These are phyloP conservation scores for Neurospora sp. DNA, from an alignment of 495 filamentous ascomycete species.

Conservation along the genomic window DNA sequence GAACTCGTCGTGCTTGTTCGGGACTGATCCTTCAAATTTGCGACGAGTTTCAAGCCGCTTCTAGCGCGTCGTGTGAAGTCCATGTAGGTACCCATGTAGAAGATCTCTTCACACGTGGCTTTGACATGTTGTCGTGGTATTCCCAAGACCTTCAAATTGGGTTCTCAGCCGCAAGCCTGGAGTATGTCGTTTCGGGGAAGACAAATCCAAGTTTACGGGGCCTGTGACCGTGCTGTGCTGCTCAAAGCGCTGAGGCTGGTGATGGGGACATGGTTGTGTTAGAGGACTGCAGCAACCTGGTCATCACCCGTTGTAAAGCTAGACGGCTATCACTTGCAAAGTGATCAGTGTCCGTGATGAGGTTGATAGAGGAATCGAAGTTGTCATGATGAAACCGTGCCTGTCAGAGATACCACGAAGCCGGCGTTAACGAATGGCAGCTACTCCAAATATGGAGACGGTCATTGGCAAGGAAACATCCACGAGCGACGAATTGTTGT, in stretches of 20 bases:
- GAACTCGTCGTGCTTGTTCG: background rate
- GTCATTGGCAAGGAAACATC: background rate
- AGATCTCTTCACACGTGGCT: background rate
- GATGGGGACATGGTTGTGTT: background rate
- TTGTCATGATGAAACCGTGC: constrained; percentile 21
- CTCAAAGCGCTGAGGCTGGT: background rate
- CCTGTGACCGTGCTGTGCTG: background rate
- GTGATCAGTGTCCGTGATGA: background rate
- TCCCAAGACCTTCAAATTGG: background rate
- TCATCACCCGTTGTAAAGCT: background rate
- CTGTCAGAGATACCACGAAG: constrained; percentile 24
- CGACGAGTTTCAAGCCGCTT: background rate
- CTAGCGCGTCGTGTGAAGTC: background rate
- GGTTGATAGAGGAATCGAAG: background rate
- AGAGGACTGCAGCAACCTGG: background rate
- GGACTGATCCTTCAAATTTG: background rate
- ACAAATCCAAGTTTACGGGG: background rate
- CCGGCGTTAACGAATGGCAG: constrained; percentile 4
- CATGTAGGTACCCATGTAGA: background rate
- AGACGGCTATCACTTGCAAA: background rate
- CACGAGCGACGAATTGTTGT: background rate
- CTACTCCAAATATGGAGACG: constrained; percentile 10
- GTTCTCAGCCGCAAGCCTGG: background rate
- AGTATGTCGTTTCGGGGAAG: background rate
- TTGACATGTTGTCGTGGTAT: background rate